A percentile compares a stretch with the other conserved stretches of the same genome.
phyloP scores from a whole-genome alignment of 148 eudicot species.

The Amaranthus cruentus region DNA sequence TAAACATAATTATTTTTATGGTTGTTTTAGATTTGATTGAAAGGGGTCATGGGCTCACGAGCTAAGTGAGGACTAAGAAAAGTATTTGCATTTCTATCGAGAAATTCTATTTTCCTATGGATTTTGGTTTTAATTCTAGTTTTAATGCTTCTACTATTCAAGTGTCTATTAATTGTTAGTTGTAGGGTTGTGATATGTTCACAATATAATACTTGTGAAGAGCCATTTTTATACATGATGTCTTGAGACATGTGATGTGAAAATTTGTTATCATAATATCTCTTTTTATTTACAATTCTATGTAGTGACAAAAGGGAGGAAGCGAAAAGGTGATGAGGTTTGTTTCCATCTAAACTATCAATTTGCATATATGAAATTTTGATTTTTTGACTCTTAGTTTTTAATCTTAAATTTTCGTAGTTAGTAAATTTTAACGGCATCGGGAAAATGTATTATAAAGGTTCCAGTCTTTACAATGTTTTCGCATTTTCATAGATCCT shows the following conservation, averaged over 20 bases:
- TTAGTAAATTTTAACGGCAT: neutral
- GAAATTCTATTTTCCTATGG: too few species aligned
- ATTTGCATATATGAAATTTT: slow-evolving; percentile 4
- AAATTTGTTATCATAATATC: neutral
- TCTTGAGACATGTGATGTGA: neutral
- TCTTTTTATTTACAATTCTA: slow-evolving; percentile 10
- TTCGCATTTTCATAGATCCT: neutral
- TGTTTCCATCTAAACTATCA: slow-evolving; percentile 24
- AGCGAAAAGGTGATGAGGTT: slow-evolving; percentile 92
- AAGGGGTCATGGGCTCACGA: too few species aligned
- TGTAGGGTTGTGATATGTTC: neutral
- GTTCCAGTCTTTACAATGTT: neutral
- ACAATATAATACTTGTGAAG: neutral
- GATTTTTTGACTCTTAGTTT: neutral
- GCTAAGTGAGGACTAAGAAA: too few species aligned
- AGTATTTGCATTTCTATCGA: too few species aligned
- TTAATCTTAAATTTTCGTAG: too few species aligned
- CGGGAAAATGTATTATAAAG: neutral
- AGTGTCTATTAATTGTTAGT: neutral
- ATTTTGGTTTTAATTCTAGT: neutral
- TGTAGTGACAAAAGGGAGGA: slow-evolving; percentile 87
- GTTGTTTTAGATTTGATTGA: too few species aligned
- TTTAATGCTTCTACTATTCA: neutral
- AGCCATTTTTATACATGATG: neutral
- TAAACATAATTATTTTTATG: too few species aligned